These are phyloP conservation scores for Starmera amethionina DNA, from an alignment of 805 yeast genomes.

Conservation along the genomic window DNA sequence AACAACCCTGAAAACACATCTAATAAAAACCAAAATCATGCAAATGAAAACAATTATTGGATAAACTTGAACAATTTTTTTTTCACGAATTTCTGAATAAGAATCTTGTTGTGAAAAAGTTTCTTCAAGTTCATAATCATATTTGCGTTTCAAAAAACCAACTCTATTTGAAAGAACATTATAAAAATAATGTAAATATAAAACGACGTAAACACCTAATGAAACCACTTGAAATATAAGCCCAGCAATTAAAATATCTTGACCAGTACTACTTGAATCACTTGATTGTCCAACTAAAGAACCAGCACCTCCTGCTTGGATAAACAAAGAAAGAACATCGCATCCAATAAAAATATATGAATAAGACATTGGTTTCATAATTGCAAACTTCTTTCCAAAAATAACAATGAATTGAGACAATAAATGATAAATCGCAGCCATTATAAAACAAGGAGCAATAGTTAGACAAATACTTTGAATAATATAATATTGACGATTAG, in stretches of 20 bases:
- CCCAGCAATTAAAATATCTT: conserved; percentile 69
- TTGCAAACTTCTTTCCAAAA: conserved; percentile 45
- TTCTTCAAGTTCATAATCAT: conserved; percentile 22
- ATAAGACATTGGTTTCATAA: conserved; percentile 46
- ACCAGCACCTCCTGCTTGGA: conserved; percentile 78
- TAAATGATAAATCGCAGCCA: conserved; percentile 74
- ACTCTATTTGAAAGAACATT: conserved; percentile 24
- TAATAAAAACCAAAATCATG: conserved; percentile 43
- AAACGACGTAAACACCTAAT: conserved; percentile 47
- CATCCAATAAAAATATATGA: conserved; percentile 55
- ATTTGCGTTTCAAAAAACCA: conserved; percentile 14
- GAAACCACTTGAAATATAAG: conserved; percentile 66
- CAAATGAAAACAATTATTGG: conserved; percentile 37
- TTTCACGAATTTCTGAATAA: conserved; percentile 26
- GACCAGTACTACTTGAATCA: conserved; percentile 32
- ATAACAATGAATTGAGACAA: conserved; percentile 58
- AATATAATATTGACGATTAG: conserved; percentile 35
- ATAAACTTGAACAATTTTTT: conserved; percentile 28
- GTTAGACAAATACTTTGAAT: conserved; percentile 63
- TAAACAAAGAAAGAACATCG: conserved; percentile 51
- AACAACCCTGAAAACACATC: conserved; percentile 65
- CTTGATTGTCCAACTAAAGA: conserved; percentile 39
- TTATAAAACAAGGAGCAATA: conserved; percentile 72
- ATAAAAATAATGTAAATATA: conserved; percentile 39
- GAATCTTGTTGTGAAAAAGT: too few species aligned